A percentile compares a stretch with the other conserved stretches of the same genome.
phyloP scores from a whole-genome alignment of 2,329 filamentous ascomycete genomes.

The Epichloe festucae region DNA sequence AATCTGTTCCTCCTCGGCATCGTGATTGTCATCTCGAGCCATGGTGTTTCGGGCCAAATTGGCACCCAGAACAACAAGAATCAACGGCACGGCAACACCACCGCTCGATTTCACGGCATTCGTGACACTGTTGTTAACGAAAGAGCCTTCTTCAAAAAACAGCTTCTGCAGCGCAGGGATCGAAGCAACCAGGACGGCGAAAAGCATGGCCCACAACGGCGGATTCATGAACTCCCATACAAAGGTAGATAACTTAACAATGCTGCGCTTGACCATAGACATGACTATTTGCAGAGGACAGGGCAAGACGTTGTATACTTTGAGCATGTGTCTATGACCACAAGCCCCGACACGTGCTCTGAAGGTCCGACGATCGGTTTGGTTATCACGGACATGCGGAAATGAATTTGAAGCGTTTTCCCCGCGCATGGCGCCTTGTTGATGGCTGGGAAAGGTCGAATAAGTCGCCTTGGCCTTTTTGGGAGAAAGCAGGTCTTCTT shows the following conservation, averaged over 20 bases:
- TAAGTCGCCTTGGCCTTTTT: constrained; percentile 19
- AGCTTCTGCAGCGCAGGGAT: constrained; percentile 68
- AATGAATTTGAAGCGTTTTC: constrained; percentile 47
- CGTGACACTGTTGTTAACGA: constrained; percentile 86
- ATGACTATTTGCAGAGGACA: constrained; percentile 25
- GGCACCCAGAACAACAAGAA: constrained; percentile 86
- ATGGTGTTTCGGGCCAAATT: constrained; percentile 89
- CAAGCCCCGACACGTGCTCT: constrained; percentile 19
- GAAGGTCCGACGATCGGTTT: constrained; percentile 19
- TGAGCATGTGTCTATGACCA: constrained; percentile 11
- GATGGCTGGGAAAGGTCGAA: constrained; percentile 13
- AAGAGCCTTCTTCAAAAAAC: constrained; percentile 82
- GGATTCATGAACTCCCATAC: constrained; percentile 96
- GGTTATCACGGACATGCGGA: constrained; percentile 38
- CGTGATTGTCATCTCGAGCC: constrained; percentile 47
- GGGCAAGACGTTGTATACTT: constrained; percentile 27
- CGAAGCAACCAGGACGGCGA: constrained; percentile 81
- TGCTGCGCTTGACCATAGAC: constrained; percentile 18
- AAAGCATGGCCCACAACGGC: constrained; percentile 91
- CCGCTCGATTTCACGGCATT: constrained; percentile 75
- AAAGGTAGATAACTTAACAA: constrained; percentile 43
- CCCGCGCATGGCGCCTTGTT: constrained; percentile 18
- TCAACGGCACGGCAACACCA: constrained; percentile 85
- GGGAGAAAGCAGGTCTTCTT: constrained; percentile 17
- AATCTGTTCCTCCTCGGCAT: constrained; percentile 56